Conservation (phyloP, 441 rosid species). For the Euphorbia corollata region DNA sequence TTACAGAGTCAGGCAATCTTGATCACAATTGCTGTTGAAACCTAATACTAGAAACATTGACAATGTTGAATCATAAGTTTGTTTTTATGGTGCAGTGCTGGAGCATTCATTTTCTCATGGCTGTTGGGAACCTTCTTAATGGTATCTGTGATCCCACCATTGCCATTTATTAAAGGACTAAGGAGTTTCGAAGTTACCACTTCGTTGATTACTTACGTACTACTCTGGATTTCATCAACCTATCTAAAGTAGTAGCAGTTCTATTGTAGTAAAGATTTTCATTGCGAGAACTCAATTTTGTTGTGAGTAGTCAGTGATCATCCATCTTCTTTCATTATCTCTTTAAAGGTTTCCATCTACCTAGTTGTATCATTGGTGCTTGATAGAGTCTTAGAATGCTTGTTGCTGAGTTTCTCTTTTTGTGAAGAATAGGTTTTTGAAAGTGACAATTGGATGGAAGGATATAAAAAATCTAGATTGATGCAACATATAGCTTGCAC, state of each 20-base stretch:
- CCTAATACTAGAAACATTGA: conserved; percentile 2
- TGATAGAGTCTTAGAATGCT: conserved; percentile 3
- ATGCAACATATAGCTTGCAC: conserved; percentile 6
- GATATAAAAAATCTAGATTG: conserved; percentile 13
- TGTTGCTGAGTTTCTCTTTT: background rate
- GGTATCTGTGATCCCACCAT: conserved; percentile 77
- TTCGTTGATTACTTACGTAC: conserved; percentile 66
- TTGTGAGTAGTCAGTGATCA: background rate
- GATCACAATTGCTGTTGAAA: conserved; percentile 7
- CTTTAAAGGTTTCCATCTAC: conserved; percentile 8
- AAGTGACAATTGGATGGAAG: conserved; percentile 13
- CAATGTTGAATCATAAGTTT: conserved; percentile 16
- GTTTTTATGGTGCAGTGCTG: conserved; percentile 53
- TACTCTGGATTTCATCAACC: conserved; percentile 83
- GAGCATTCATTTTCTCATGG: conserved; percentile 82
- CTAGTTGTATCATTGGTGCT: conserved; percentile 15
- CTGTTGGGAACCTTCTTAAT: conserved; percentile 85
- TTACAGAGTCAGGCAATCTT: background rate
- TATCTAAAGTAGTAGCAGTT: conserved; percentile 51
- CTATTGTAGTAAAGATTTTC: conserved; percentile 2
- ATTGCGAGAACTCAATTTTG: conserved; percentile 26
- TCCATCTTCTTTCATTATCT: conserved; percentile 16
- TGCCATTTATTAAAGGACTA: conserved; percentile 57
- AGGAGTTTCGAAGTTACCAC: conserved; percentile 82
- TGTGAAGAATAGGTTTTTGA: conserved; percentile 14